Percentiles rank a stretch among this genome's conserved stretches.
Conservation (phyloP, 2,329 filamentous ascomycete species). For the Ophiosphaerella korrae region DNA sequence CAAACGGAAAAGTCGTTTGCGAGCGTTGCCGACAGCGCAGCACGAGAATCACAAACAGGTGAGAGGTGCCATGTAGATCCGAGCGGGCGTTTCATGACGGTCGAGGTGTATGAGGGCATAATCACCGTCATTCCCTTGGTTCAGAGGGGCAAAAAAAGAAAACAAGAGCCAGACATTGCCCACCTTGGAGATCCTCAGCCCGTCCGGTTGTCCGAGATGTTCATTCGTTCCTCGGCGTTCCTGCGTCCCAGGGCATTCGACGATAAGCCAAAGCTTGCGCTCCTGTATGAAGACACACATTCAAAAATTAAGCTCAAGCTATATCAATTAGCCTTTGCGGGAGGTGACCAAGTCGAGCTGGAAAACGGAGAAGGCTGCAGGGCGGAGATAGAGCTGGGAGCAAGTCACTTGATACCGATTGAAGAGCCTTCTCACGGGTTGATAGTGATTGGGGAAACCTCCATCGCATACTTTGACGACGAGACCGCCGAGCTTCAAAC, state of each 20-base stretch:
- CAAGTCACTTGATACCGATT: conserved; percentile 66
- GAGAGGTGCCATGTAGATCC: conserved; percentile 86
- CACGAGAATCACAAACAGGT: conserved; percentile 77
- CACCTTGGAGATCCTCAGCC: conserved; percentile 66
- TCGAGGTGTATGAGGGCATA: conserved; percentile 72
- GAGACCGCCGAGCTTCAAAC: conserved; percentile 70
- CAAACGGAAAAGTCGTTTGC: conserved; percentile 64
- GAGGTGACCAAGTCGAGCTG: conserved; percentile 59
- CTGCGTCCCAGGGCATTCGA: conserved; percentile 59
- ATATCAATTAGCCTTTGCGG: conserved; percentile 59
- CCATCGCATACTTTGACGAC: conserved; percentile 84
- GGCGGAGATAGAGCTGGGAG: conserved; percentile 63
- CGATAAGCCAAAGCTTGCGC: conserved; percentile 64
- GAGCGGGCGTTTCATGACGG: conserved; percentile 68
- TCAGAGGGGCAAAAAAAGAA: conserved; percentile 58
- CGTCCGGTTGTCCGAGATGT: conserved; percentile 68
- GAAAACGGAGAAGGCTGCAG: conserved; percentile 57
- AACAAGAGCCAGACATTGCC: conserved; percentile 56
- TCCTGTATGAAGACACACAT: conserved; percentile 69
- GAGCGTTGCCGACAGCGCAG: conserved; percentile 64
- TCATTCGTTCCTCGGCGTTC: conserved; percentile 69
- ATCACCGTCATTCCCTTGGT: conserved; percentile 68
- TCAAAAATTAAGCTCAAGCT: conserved; percentile 61
- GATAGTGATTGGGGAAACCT: conserved; percentile 63
- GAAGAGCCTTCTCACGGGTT: conserved; percentile 60